Base-by-base conservation (phyloP, 2,329 filamentous ascomycete genomes). In the Nemania abortiva region DNA sequence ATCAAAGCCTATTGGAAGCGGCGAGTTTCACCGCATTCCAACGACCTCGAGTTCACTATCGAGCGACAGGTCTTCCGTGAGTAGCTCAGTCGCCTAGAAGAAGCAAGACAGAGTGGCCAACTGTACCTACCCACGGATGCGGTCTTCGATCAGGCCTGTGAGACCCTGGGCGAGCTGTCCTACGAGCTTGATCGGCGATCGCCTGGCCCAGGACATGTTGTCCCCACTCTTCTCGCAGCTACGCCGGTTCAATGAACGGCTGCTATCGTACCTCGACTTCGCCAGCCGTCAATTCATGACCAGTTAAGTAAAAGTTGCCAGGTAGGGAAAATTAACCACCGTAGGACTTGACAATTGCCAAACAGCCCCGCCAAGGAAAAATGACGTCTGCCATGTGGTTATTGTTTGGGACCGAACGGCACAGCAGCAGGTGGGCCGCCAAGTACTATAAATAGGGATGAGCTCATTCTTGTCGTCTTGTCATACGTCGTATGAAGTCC, bases 11-110 rank as follows among this genome's bases (percentile, higher is more conserved):
- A 34, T 55, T 18, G 31, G 52, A 27, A 55, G 27, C 27, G 31
- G 24, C 27, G 18, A 13, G 52, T 34, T n/a, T 34, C 27, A 34
- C 52, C 27, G 22, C 27, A 55, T 55, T 31, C 27, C 52, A 7
- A 55, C 24, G 34, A 37, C 34, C 24, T 34, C 52, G 52, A 34
- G 24, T 55, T 55, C 34, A 34, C 34, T 15, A 55, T 55, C 52
- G 27, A 55, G 52, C 52, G 52, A 55, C 52, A 55, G 34, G 52
- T 34, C 52, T 55, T 55, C 52, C 52, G 52, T n/a, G 27, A 55
- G 52, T 55, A 13, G 34, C 52, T 55, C 7, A 10, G 52, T 27
- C 52, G 27, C 4, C 15, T 55, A 37, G 27, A 55, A 34, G 27
- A 55, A 7, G 52, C 52, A 9, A 15, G 27, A n/a, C 27, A 34